A percentile compares a stretch with the other conserved stretches of the same genome.
phyloP scores from a whole-genome alignment of 495 filamentous ascomycete genomes.

The Tuber microsphaerosporum region DNA sequence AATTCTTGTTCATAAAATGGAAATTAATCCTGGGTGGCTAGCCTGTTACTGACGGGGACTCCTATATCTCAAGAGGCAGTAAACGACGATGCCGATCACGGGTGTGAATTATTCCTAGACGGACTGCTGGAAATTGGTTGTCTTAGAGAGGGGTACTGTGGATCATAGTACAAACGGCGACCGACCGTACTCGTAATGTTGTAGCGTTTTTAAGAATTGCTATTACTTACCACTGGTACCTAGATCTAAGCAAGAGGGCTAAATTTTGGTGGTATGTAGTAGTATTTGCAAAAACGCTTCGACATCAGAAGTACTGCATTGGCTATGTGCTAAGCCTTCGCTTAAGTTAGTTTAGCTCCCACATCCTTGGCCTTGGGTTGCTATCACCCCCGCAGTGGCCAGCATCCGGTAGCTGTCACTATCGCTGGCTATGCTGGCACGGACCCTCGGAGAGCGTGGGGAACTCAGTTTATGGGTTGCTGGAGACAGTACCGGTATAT shows the following conservation, averaged over 20 bases:
- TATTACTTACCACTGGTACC: too few species aligned
- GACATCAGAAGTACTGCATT: too few species aligned
- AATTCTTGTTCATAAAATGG: neutral
- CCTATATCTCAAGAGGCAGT: neutral
- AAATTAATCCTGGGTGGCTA: neutral
- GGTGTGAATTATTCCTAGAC: neutral
- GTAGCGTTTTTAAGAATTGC: too few species aligned
- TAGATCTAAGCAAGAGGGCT: too few species aligned
- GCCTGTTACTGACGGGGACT: neutral
- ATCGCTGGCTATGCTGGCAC: neutral
- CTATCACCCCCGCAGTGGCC: neutral
- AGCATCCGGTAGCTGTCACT: neutral
- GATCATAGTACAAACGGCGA: neutral
- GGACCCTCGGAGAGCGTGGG: neutral
- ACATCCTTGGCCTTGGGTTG: neutral
- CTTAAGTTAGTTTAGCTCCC: neutral
- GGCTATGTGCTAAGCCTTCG: neutral
- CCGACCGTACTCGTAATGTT: too few species aligned
- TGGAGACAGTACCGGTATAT: neutral
- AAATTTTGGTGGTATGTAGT: too few species aligned
- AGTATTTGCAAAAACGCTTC: too few species aligned
- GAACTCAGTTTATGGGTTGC: neutral
- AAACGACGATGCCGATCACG: neutral
- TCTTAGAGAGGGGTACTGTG: neutral
- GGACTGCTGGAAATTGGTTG: neutral